Evolutionary conservation across 306 rosid species (phyloP).

Genomic region (Ceratonia siliqua): DNA sequence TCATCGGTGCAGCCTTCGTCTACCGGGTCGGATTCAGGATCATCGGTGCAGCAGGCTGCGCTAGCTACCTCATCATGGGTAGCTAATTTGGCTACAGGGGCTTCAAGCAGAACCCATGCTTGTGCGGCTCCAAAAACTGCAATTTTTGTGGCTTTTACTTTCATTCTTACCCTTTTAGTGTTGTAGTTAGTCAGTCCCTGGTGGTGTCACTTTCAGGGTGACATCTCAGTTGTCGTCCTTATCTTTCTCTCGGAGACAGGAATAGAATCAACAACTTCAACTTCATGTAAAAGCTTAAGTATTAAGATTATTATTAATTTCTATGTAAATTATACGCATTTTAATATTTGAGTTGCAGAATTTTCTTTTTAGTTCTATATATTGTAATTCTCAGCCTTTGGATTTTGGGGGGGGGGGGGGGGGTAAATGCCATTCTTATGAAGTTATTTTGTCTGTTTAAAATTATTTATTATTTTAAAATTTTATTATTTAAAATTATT

Average conservation of each 20-base stretch:
- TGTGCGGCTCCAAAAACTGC: not conserved
- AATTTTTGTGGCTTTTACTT: conserved; percentile 35
- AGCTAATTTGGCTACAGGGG: conserved; percentile 71
- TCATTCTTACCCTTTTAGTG: conserved; percentile 38
- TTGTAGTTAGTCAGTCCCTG: conserved; percentile 18
- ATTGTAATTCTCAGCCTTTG: conserved; percentile 23
- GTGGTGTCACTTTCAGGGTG: not conserved
- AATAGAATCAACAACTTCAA: not conserved
- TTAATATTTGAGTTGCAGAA: conserved; percentile 38
- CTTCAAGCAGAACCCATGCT: conserved; percentile 17
- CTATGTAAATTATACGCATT: conserved; percentile 16
- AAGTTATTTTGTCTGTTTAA: too few relatives aligned
- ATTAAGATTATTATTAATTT: not conserved
- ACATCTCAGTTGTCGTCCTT: conserved; percentile 20
- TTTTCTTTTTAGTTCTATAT: not conserved
- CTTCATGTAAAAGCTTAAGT: not conserved
- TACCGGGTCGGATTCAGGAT: conserved; percentile 22
- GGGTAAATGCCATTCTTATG: too few relatives aligned
- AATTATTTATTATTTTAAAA: too few relatives aligned
- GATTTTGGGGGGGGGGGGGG: conserved; percentile 24
- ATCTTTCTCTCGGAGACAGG: conserved; percentile 13
- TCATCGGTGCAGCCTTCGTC: conserved; percentile 19
- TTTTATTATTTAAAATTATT: too few relatives aligned
- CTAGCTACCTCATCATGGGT: conserved; percentile 55
- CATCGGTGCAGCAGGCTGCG: conserved; percentile 39